phyloP scores from a whole-genome alignment of 1,139 yeast species.

The Lodderomyces margitis region DNA sequence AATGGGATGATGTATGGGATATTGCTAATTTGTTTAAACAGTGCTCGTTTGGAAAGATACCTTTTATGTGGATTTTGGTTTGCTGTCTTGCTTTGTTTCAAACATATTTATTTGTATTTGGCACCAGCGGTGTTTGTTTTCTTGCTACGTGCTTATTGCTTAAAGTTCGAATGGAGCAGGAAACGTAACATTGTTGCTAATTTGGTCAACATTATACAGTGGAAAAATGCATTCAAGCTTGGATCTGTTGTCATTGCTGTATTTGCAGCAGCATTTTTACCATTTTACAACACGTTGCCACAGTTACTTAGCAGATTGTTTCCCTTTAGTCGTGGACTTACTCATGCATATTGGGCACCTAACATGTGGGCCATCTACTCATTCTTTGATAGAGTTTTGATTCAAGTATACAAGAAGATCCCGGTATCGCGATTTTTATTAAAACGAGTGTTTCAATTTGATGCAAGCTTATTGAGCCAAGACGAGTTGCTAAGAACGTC shows the following conservation, averaged over 20 bases:
- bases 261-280: slow-evolving; percentile 73
- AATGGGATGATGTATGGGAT: slow-evolving; percentile 92
- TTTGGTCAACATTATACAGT: slow-evolving; percentile 44
- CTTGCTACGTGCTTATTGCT: slow-evolving; percentile 68
- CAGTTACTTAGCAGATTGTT: slow-evolving; percentile 69
- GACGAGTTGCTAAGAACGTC: slow-evolving; percentile 37
- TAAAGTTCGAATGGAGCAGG: slow-evolving; percentile 40
- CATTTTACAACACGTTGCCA: slow-evolving; percentile 68
- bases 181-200: slow-evolving; percentile 21
- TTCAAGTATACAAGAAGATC: slow-evolving; percentile 45
- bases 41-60: slow-evolving; percentile 59
- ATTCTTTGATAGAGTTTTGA: slow-evolving; percentile 71
- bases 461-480: slow-evolving; percentile 26
- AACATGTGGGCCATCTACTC: slow-evolving; percentile 95
- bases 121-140: slow-evolving; percentile 93
- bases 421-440: slow-evolving; percentile 45
- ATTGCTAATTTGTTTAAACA: slow-evolving; percentile 67
- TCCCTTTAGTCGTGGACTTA: slow-evolving; percentile 92
- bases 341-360: slow-evolving; percentile 99
- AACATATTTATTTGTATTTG: slow-evolving; percentile 86
- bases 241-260: slow-evolving; percentile 65
- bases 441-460: slow-evolving; percentile 32
- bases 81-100: slow-evolving; percentile 79
- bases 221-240: slow-evolving; percentile 59
- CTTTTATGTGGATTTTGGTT: slow-evolving; percentile 72